Evolutionary conservation across 805 yeast genomes (phyloP).

Genomic region (Grigorovia transvaalensis): DNA sequence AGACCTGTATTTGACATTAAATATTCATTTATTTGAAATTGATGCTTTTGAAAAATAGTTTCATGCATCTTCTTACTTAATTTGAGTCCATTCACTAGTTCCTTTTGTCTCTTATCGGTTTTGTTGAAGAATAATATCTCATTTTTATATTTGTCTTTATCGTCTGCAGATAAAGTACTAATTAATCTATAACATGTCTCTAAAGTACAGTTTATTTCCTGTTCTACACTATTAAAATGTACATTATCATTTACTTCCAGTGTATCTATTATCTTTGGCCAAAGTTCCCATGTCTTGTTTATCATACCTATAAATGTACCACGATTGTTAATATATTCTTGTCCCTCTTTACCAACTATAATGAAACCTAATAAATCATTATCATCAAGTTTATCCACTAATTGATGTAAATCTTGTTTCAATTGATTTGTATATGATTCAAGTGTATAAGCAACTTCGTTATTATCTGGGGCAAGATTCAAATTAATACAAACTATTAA

Average conservation of each 20-base stretch:
- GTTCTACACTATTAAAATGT: conserved; percentile 11
- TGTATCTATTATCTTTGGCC: conserved; percentile 36
- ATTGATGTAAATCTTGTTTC: conserved; percentile 16
- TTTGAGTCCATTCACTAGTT: neutral
- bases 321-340: conserved; percentile 20
- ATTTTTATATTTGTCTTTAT: neutral
- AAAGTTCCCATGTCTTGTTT: conserved; percentile 37
- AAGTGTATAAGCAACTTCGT: conserved; percentile 14
- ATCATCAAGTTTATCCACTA: conserved; percentile 24
- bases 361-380: conserved; percentile 40
- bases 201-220: conserved; percentile 12
- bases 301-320: conserved; percentile 42
- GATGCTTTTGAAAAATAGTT: conserved; percentile 1
- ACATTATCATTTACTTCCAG: conserved; percentile 20
- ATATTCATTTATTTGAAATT: conserved; percentile 1
- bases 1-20: neutral
- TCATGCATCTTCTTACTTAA: neutral
- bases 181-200: conserved; percentile 18
- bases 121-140: conserved; percentile 1
- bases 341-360: conserved; percentile 37
- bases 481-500: conserved; percentile 36
- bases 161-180: conserved; percentile 1
- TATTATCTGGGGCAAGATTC: conserved; percentile 1
- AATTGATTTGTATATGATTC: conserved; percentile 20
- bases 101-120: neutral